These are phyloP conservation scores for Mortierella sp. DNA, from an alignment of 371 early-diverging fungal genomes.

Conservation along the genomic window DNA sequence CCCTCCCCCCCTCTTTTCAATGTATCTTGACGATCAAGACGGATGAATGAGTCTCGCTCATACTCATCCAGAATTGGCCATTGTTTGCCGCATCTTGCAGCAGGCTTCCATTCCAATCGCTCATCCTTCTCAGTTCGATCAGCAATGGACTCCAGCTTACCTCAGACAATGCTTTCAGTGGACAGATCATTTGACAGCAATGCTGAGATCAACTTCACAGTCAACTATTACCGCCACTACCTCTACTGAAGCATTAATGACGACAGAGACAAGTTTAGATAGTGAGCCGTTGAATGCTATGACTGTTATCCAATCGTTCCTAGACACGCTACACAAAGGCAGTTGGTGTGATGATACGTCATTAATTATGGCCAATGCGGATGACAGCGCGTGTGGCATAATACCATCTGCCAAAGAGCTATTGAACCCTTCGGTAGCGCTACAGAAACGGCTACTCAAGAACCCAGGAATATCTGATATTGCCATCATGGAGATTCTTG, in stretches of 20 bases:
- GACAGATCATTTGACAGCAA: constrained; percentile 33
- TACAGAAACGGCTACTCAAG: constrained; percentile 20
- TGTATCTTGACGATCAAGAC: background rate
- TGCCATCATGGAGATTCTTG: constrained; percentile 12
- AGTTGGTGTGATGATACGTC: background rate
- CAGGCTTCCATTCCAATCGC: constrained; percentile 27
- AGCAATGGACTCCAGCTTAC: constrained; percentile 35
- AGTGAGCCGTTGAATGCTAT: background rate
- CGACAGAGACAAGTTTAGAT: background rate
- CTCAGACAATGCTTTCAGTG: constrained; percentile 36
- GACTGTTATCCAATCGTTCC: constrained; percentile 11
- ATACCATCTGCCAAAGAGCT: constrained; percentile 17
- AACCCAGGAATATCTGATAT: constrained; percentile 26
- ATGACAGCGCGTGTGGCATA: background rate
- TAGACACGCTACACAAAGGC: background rate
- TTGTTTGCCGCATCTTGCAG: constrained; percentile 36
- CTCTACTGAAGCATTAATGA: background rate
- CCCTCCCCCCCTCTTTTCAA: background rate
- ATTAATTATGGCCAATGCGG: background rate
- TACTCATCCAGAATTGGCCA: constrained; percentile 30
- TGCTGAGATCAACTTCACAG: constrained; percentile 7
- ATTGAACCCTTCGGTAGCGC: constrained; percentile 17
- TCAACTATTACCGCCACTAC: background rate
- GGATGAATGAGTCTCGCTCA: constrained; percentile 36
- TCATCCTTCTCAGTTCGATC: constrained; percentile 18